These are phyloP conservation scores for Henckelia pumila DNA, from an alignment of 257 asterid genomes.

Conservation along the genomic window DNA sequence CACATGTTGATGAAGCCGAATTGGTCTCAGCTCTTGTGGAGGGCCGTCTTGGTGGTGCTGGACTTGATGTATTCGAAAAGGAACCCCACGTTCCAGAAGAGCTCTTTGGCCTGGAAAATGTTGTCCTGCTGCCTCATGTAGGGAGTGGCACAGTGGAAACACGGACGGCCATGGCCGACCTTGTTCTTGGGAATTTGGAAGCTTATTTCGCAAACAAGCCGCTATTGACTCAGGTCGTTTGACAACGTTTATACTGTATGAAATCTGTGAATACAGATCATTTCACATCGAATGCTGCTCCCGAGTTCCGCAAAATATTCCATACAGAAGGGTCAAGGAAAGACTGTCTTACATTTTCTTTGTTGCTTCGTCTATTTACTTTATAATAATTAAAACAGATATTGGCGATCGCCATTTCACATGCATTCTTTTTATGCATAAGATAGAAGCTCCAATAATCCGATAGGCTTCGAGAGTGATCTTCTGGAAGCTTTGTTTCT, in stretches of 20 bases:
- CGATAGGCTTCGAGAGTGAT: background rate
- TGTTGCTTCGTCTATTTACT: background rate
- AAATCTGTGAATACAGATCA: background rate
- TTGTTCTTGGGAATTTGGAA: constrained; percentile 67
- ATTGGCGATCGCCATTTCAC: background rate
- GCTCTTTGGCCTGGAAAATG: constrained; percentile 58
- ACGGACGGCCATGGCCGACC: constrained; percentile 71
- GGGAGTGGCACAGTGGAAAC: constrained; percentile 75
- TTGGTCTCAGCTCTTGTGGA: constrained; percentile 75
- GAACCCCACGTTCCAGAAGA: constrained; percentile 74
- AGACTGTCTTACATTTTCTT: background rate
- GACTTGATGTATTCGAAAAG: constrained; percentile 75
- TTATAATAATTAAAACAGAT: background rate
- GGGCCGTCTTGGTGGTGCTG: constrained; percentile 90
- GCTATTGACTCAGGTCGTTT: constrained; percentile 60
- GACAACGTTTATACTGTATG: constrained; percentile 6
- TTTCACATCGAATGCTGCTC: background rate
- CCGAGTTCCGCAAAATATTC: constrained; percentile 14
- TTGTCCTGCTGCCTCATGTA: constrained; percentile 70
- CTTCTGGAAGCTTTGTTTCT: constrained; percentile 21
- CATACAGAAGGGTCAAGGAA: constrained; percentile 4
- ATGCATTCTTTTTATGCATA: background rate
- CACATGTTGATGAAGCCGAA: constrained; percentile 76
- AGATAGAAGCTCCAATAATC: constrained; percentile 11
- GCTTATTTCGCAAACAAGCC: constrained; percentile 67